Evolutionary conservation across 139 green algal genomes (phyloP).

Genomic region (Chlamydomonas sp.): DNA sequence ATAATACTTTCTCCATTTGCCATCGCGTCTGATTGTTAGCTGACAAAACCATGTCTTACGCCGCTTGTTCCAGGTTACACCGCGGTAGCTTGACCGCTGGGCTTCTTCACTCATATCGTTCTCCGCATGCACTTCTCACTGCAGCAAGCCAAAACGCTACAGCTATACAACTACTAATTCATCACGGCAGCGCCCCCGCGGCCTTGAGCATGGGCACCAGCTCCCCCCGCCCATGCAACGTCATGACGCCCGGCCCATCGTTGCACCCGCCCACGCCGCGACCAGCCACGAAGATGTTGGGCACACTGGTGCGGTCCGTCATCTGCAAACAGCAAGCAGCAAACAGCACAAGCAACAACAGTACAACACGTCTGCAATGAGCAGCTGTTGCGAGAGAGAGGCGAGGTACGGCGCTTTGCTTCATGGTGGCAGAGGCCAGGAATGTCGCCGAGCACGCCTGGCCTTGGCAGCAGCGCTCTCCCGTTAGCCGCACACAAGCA

Average conservation of each 20-base stretch:
- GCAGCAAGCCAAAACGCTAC: too few species aligned
- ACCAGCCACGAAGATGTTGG: background rate
- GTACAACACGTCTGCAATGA: too few species aligned
- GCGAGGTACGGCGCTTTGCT: too few species aligned
- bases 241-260: background rate
- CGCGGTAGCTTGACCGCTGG: background rate
- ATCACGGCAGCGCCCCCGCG: background rate
- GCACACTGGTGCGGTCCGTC: background rate
- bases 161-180: too few species aligned
- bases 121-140: too few species aligned
- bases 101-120: background rate
- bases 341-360: too few species aligned
- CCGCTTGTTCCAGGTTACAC: background rate
- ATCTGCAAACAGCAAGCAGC: background rate
- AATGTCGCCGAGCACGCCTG: too few species aligned
- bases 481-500: too few species aligned
- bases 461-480: too few species aligned
- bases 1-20: background rate
- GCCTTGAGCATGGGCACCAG: background rate
- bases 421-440: too few species aligned
- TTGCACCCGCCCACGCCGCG: background rate
- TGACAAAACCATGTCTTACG: background rate
- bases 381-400: too few species aligned
- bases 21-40: background rate
- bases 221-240: background rate